Percentiles rank a stretch among this genome's conserved stretches.
Conservation (phyloP, 2,329 filamentous ascomycete genomes). For the Fusarium longipes region DNA sequence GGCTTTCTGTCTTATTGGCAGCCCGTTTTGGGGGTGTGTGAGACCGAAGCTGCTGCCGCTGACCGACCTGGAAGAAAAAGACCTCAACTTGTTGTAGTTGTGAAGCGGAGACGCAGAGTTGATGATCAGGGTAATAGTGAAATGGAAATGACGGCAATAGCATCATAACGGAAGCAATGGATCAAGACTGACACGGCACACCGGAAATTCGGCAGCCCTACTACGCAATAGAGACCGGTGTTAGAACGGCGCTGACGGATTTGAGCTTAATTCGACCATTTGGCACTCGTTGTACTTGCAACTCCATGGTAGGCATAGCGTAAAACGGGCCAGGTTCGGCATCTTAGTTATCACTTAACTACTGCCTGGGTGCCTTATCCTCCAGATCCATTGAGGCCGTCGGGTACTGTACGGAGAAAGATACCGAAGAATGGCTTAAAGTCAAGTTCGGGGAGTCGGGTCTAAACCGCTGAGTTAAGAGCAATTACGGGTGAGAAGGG, state of each 20-base stretch:
- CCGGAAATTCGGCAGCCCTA: not conserved
- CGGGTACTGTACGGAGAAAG: slow-evolving; percentile 1
- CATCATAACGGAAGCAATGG: slow-evolving; percentile 1
- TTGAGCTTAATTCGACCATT: slow-evolving; percentile 1
- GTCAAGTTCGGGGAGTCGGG: slow-evolving; percentile 28
- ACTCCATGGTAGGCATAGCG: not conserved
- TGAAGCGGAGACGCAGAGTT: not conserved
- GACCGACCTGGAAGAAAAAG: slow-evolving; percentile 2
- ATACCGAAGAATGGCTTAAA: slow-evolving; percentile 8
- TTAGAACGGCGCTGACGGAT: slow-evolving; percentile 8
- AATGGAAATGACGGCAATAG: not conserved
- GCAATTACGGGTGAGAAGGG: not conserved
- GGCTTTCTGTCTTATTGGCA: not conserved
- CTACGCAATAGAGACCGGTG: not conserved
- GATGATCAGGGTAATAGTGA: not conserved
- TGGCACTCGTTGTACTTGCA: not conserved
- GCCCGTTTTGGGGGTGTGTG: slow-evolving; percentile 5
- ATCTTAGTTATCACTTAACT: slow-evolving; percentile 11
- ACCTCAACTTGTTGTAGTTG: not conserved
- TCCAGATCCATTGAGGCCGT: not conserved
- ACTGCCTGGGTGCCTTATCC: not conserved
- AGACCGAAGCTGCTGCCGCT: not conserved
- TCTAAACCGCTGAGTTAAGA: slow-evolving; percentile 12
- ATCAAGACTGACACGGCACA: not conserved
- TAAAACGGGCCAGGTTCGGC: slow-evolving; percentile 18